Evolutionary conservation across 768 basidiomycete species (phyloP), one percentile per base, ranked within the genome.

Genomic region (Rhodotorula taiwanensis): DNA sequence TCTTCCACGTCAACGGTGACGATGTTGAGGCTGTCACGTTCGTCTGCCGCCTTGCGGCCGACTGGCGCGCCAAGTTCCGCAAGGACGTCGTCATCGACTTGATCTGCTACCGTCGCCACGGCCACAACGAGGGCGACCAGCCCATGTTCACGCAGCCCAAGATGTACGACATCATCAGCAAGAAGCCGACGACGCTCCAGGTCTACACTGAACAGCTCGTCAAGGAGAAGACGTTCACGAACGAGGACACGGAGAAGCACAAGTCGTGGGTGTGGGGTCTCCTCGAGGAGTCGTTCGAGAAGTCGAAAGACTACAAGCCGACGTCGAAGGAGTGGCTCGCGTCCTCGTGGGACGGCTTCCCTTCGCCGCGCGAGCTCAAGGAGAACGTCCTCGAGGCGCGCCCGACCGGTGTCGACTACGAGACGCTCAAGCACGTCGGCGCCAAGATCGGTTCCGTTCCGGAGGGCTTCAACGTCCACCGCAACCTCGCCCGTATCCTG

Each of bases 111-210:
- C 88, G 95, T 68, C 90, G 70, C 58, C 85, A 98, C 75, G 95
- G 95, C n/a, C 95, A 99, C 79, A 99, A 99, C 76, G 95, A 99
- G 78, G 97, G 92, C 15, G 95, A 99, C 74, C 95, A 99, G 76
- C 95, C 95, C 30, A 87, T 84, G 76, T 99, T 99, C 80, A 98
- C 95, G 15, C 95, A 99, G 76, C 95, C 95, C 11, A 83, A 89
- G 68, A 99, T 98, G 95, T 99, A 99, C 81, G 70, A 71, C 5
- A 56, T 52, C 16, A 95, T 99, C 75, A 85, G 85, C 78, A 87
- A 89, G 72, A 91, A 98, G 77, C 88, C 88, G 4, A 92, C 93
- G 2, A 84, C 92, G 8, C 81, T 98, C 56, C 87, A 89, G 11
- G 50, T 60, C 75, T 99, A 99, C 79, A 83, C 88, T 66, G 89